These are phyloP conservation scores for Jatropha podagrica DNA, from an alignment of 441 rosid species.

Conservation along the genomic window DNA sequence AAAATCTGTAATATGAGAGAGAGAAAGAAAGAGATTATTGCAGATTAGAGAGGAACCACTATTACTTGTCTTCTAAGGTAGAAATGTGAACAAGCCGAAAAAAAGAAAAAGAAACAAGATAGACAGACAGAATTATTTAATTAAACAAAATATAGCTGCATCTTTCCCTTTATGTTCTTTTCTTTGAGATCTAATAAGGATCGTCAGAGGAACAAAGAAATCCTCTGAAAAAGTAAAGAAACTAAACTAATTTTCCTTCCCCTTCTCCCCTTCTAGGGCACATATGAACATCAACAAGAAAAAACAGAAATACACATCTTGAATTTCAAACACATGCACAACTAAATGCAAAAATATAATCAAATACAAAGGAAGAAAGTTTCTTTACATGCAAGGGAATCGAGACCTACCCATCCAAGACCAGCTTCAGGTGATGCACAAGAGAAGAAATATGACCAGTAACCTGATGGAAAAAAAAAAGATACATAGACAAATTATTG, in stretches of 20 bases:
- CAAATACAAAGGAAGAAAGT: background rate
- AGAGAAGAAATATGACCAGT: slow-evolving; percentile 96
- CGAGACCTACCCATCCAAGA: slow-evolving; percentile 93
- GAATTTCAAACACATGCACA: background rate
- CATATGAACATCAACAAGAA: background rate
- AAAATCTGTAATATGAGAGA: background rate
- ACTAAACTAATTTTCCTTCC: background rate
- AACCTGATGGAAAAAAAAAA: slow-evolving; percentile 56
- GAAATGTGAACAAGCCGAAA: background rate
- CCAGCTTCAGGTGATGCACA: slow-evolving; percentile 98
- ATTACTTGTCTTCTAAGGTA: background rate
- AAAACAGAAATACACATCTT: background rate
- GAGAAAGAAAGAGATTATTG: background rate
- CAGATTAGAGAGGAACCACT: background rate
- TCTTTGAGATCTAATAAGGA: background rate
- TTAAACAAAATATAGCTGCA: background rate
- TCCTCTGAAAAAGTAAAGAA: background rate
- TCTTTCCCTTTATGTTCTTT: background rate
- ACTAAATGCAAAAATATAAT: background rate
- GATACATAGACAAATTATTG: slow-evolving; percentile 21
- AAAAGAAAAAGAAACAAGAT: background rate
- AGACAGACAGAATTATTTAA: too few relatives aligned
- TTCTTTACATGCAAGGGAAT: slow-evolving; percentile 2
- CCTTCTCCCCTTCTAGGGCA: background rate
- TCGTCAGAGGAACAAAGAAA: background rate